Percentiles rank a stretch among this genome's conserved stretches.
phyloP scores from a whole-genome alignment of 768 basidiomycete genomes.

The Cyclocybe aegerita region DNA sequence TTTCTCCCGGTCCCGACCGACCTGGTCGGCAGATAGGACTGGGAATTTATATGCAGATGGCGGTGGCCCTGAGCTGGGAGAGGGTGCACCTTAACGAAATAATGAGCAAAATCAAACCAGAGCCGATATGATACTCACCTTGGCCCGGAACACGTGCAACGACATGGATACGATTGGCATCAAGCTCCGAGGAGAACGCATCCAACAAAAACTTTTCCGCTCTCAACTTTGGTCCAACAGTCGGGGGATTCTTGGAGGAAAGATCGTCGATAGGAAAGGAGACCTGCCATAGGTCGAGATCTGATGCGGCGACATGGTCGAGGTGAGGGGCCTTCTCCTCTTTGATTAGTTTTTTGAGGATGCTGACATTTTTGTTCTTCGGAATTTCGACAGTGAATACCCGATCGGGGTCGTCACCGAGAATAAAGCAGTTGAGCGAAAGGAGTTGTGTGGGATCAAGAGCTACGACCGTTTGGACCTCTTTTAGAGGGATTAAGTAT shows the following conservation, averaged over 20 bases:
- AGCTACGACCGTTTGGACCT: no score
- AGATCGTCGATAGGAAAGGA: conserved; percentile 10
- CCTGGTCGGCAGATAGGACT: conserved; percentile 1
- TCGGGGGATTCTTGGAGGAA: not conserved
- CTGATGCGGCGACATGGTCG: conserved; percentile 4
- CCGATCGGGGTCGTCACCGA: conserved; percentile 7
- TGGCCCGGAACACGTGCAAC: not conserved
- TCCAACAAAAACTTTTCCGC: no score
- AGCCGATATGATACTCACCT: conserved; percentile 6
- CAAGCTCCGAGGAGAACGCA: no score
- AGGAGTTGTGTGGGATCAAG: no score
- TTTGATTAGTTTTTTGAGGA: conserved; percentile 15
- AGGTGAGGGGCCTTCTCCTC: conserved; percentile 8
- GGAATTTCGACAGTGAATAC: conserved; percentile 17
- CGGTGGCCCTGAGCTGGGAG: conserved; percentile 2
- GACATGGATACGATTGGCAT: conserved; percentile 7
- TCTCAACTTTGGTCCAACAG: no score
- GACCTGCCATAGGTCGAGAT: conserved; percentile 15
- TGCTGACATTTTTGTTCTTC: conserved; percentile 12
- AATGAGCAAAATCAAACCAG: conserved; percentile 5
- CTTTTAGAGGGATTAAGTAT: not conserved
- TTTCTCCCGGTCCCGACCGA: conserved; percentile 1
- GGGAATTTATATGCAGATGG: conserved; percentile 16
- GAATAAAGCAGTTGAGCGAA: conserved; percentile 11
- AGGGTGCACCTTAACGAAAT: conserved; percentile 7